phyloP scores from a whole-genome alignment of 768 basidiomycete genomes.

The Termitomyces sp. region DNA sequence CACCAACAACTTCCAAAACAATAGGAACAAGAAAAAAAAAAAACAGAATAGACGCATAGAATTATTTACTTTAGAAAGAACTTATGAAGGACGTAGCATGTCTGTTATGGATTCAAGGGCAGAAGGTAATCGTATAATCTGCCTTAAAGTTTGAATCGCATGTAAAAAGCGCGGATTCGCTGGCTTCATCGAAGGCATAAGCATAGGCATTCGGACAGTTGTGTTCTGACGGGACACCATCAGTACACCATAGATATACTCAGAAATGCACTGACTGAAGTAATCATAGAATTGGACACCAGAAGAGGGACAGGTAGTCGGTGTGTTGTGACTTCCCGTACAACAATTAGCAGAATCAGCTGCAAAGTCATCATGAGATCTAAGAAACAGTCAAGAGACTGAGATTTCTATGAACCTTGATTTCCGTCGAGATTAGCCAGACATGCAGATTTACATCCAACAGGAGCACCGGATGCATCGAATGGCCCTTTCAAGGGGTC shows the following conservation, averaged over 20 bases:
- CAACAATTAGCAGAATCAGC: conserved; percentile 32
- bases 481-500: conserved; percentile 38
- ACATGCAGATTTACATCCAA: conserved; percentile 54
- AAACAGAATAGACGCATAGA: too few species aligned
- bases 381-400: too few species aligned
- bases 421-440: conserved; percentile 27
- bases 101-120: neutral
- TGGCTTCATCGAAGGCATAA: neutral
- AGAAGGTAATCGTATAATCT: neutral
- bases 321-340: conserved; percentile 14
- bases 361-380: neutral
- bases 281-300: conserved; percentile 13
- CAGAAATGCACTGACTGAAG: conserved; percentile 12
- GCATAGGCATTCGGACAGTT: neutral
- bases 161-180: neutral
- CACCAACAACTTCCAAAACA: too few species aligned
- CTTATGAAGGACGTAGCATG: too few species aligned
- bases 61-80: too few species aligned
- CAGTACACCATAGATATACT: too few species aligned
- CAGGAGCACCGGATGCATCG: conserved; percentile 37
- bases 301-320: too few species aligned
- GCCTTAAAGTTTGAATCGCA: neutral
- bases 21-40: too few species aligned
- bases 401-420: conserved; percentile 4
- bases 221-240: neutral